Evolutionary conservation across 2,329 filamentous ascomycete genomes (phyloP).

Genomic region (Aspergillus ochraceus): DNA sequence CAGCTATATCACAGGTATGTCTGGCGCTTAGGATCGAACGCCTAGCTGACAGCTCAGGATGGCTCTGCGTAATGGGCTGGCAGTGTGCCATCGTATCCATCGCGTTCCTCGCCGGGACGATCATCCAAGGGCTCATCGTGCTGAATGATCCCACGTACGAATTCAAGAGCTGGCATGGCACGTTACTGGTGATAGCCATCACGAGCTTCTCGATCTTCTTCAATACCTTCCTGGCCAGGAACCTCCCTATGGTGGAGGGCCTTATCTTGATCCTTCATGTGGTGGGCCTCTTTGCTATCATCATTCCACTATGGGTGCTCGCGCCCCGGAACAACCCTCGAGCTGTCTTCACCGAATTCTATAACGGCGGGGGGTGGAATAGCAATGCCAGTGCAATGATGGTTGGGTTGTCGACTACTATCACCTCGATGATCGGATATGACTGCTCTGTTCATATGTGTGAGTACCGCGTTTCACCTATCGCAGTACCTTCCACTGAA

Average conservation of each 20-base stretch:
- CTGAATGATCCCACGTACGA: conserved; percentile 45
- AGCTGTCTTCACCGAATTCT: conserved; percentile 43
- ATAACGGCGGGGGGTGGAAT: conserved; percentile 44
- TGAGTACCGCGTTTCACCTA: conserved; percentile 23
- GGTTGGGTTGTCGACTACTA: conserved; percentile 42
- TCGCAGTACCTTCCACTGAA: conserved; percentile 8
- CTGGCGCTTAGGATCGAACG: background rate
- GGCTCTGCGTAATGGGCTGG: conserved; percentile 48
- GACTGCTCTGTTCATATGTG: conserved; percentile 49
- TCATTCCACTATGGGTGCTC: conserved; percentile 45
- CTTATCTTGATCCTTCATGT: conserved; percentile 45
- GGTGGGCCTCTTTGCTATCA: conserved; percentile 43
- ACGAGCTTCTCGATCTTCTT: conserved; percentile 41
- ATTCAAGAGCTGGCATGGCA: conserved; percentile 46
- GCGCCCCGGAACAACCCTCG: conserved; percentile 38
- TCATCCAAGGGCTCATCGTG: conserved; percentile 48
- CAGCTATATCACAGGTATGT: conserved; percentile 46
- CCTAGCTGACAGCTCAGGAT: conserved; percentile 27
- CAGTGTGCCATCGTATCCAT: conserved; percentile 47
- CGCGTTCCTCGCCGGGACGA: conserved; percentile 45
- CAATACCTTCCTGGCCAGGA: conserved; percentile 43
- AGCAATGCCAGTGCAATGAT: conserved; percentile 39
- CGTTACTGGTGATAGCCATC: conserved; percentile 44
- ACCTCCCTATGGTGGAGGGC: conserved; percentile 41
- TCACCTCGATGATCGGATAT: conserved; percentile 43